phyloP scores from a whole-genome alignment of 331 rosid genomes.

The Pyrus hybrid region DNA sequence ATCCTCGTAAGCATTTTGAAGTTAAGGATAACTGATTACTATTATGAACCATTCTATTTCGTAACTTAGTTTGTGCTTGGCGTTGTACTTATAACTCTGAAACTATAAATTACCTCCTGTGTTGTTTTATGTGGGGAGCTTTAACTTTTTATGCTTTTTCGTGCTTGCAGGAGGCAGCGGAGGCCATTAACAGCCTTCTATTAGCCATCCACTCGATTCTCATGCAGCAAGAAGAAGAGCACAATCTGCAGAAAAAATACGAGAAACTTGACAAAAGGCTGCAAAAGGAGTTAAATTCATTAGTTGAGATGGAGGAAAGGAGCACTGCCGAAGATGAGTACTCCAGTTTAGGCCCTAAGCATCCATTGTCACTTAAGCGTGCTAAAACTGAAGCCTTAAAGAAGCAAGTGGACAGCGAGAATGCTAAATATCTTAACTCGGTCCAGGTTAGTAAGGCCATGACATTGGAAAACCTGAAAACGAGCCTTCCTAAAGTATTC shows the following conservation, averaged over 20 bases:
- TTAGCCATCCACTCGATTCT: slow-evolving; percentile 38
- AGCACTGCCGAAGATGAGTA: slow-evolving; percentile 24
- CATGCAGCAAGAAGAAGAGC: slow-evolving; percentile 57
- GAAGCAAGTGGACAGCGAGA: slow-evolving; percentile 53
- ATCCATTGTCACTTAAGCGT: slow-evolving; percentile 50
- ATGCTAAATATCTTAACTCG: slow-evolving; percentile 33
- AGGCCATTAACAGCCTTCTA: slow-evolving; percentile 58
- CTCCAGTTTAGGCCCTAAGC: slow-evolving; percentile 41
- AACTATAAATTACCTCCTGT: background rate
- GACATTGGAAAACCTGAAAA: slow-evolving; percentile 53
- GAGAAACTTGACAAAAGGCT: slow-evolving; percentile 52
- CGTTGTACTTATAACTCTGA: background rate
- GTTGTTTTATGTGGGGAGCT: background rate
- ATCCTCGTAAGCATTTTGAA: background rate
- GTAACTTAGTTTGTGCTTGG: background rate
- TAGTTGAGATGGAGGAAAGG: slow-evolving; percentile 43
- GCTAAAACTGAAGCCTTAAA: slow-evolving; percentile 50
- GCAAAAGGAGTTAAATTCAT: slow-evolving; percentile 35
- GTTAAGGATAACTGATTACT: background rate
- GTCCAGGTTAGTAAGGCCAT: slow-evolving; percentile 36
- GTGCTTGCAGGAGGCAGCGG: slow-evolving; percentile 55
- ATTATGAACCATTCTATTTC: background rate
- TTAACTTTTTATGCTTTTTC: background rate
- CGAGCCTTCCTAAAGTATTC: slow-evolving; percentile 63
- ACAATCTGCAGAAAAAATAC: slow-evolving; percentile 39